phyloP scores from a whole-genome alignment of 2,329 filamentous ascomycete species.

The Trichoderma simmonsii region DNA sequence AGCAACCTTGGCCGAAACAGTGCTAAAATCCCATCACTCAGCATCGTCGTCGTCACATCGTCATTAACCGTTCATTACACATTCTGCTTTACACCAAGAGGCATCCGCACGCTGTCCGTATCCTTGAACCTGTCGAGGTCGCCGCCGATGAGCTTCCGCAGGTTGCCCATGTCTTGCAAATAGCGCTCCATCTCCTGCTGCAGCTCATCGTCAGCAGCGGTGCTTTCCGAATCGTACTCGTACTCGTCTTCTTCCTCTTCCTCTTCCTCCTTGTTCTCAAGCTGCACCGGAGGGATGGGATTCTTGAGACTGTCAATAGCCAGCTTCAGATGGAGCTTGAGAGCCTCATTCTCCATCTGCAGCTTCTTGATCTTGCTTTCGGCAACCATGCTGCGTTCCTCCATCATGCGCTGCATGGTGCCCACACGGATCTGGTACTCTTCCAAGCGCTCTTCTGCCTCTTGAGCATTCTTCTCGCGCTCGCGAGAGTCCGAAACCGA shows the following conservation, averaged over 20 bases:
- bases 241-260: conserved; percentile 52
- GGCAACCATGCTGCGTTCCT: conserved; percentile 83
- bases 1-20: not conserved
- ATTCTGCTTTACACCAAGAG: conserved; percentile 46
- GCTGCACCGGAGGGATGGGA: conserved; percentile 65
- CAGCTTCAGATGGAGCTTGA: conserved; percentile 82
- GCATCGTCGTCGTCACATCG: not conserved
- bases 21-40: not conserved
- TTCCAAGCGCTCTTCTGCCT: conserved; percentile 80
- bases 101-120: conserved; percentile 54
- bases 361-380: conserved; percentile 92
- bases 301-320: conserved; percentile 86
- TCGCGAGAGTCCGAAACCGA: conserved; percentile 63
- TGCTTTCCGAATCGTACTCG: conserved; percentile 51
- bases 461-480: conserved; percentile 72
- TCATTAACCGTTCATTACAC: conserved; percentile 25
- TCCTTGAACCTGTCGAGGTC: conserved; percentile 69
- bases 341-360: conserved; percentile 84
- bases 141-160: conserved; percentile 61
- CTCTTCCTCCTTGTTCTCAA: conserved; percentile 27
- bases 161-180: conserved; percentile 77
- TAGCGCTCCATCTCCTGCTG: conserved; percentile 84
- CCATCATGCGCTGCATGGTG: conserved; percentile 92
- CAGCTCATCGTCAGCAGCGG: conserved; percentile 57
- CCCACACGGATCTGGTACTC: conserved; percentile 91